Percentiles rank a stretch among this genome's conserved stretches.
Evolutionary conservation across 2,329 filamentous ascomycete species (phyloP).

Genomic region (Fusarium sp.): DNA sequence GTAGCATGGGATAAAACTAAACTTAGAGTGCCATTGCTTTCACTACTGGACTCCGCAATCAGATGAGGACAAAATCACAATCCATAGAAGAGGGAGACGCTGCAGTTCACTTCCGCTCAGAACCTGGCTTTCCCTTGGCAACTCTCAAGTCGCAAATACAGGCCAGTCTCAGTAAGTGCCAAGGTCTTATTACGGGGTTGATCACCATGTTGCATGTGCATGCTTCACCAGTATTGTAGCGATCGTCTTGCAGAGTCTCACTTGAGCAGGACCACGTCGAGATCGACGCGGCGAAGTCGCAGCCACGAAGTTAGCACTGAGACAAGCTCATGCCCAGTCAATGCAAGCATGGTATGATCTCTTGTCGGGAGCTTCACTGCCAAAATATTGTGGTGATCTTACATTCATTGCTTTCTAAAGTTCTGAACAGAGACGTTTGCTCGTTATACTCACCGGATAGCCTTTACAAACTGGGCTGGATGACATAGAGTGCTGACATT

Average conservation of each 20-base stretch:
- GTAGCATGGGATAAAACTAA: too few relatives aligned
- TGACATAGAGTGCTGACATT: neutral
- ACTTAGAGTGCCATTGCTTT: too few relatives aligned
- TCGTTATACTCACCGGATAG: neutral
- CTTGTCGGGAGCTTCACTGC: neutral
- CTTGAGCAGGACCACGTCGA: neutral
- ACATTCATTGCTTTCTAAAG: too few relatives aligned
- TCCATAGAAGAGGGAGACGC: rapidly evolving
- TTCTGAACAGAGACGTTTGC: neutral
- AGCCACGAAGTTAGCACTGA: neutral
- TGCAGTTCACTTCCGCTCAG: neutral
- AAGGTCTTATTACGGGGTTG: neutral
- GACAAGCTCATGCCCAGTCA: neutral
- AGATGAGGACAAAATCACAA: neutral
- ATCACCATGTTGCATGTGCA: neutral
- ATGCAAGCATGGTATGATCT: neutral
- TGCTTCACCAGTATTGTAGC: neutral
- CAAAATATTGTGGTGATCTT: neutral
- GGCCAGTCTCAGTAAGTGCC: neutral
- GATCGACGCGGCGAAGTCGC: neutral
- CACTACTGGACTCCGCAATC: neutral
- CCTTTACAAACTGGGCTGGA: neutral
- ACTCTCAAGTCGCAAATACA: neutral
- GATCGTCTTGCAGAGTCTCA: neutral
- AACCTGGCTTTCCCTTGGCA: neutral